A percentile compares a stretch with the other conserved stretches of the same genome.
phyloP scores from a whole-genome alignment of 768 basidiomycete species.

The Naematelia aurantialba region DNA sequence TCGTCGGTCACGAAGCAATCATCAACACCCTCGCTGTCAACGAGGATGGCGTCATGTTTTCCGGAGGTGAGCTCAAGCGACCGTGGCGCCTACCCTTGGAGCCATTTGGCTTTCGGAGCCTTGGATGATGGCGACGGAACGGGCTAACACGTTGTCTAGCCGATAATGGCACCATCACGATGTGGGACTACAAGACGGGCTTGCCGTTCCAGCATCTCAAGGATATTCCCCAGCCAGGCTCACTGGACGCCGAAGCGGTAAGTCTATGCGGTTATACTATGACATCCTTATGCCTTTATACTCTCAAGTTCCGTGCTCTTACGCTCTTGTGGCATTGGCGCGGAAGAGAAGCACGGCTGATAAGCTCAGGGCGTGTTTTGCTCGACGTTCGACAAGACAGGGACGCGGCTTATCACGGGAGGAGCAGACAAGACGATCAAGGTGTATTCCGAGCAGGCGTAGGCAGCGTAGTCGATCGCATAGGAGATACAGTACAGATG shows the following conservation, averaged over 20 bases:
- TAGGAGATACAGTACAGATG: background rate
- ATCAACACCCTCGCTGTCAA: constrained; percentile 95
- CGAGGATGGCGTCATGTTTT: constrained; percentile 93
- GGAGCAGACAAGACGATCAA: constrained; percentile 99
- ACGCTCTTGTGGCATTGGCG: background rate
- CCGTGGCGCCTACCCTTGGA: too few relatives aligned
- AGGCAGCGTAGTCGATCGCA: too few relatives aligned
- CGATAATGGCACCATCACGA: constrained; percentile 83
- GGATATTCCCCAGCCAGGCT: constrained; percentile 94
- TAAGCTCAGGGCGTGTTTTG: constrained; percentile 75
- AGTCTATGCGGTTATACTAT: too few relatives aligned
- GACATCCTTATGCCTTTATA: too few relatives aligned
- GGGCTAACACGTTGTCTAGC: too few relatives aligned
- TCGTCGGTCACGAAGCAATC: constrained; percentile 92
- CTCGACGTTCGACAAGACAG: constrained; percentile 93
- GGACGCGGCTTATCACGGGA: constrained; percentile 81
- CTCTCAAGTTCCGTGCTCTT: too few relatives aligned
- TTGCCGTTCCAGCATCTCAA: constrained; percentile 91
- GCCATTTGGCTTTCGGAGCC: too few relatives aligned
- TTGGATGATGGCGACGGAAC: too few relatives aligned
- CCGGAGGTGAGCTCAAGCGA: constrained; percentile 67
- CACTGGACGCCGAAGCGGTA: constrained; percentile 85
- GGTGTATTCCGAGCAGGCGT: constrained; percentile 50
- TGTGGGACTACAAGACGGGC: constrained; percentile 95
- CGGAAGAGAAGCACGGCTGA: constrained; percentile 3